phyloP scores from a whole-genome alignment of 2,329 filamentous ascomycete genomes.

The Aurifilum marmelostoma region DNA sequence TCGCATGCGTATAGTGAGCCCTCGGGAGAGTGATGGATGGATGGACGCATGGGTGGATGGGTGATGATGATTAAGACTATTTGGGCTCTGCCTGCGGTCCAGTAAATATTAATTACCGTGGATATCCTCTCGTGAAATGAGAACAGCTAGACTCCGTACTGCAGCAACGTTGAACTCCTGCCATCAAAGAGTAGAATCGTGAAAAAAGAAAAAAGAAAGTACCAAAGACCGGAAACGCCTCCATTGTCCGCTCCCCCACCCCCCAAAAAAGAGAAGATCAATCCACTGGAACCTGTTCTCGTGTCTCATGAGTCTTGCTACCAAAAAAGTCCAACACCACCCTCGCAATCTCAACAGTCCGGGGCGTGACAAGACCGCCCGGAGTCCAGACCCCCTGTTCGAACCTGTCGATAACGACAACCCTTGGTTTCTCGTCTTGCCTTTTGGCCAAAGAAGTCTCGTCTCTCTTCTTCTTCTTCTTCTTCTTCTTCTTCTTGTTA shows the following conservation, averaged over 20 bases:
- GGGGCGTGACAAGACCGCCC: neutral
- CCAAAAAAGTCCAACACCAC: neutral
- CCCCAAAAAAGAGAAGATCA: neutral
- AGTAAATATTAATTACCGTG: neutral
- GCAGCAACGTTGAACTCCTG: neutral
- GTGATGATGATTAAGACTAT: neutral
- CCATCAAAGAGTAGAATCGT: neutral
- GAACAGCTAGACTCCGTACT: too few species aligned
- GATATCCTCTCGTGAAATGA: neutral
- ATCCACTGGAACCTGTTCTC: neutral
- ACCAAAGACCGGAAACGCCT: too few species aligned
- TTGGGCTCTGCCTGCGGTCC: neutral
- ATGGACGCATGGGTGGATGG: too few species aligned
- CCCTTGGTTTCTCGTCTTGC: neutral
- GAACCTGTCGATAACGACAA: neutral
- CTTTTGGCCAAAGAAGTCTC: too few species aligned
- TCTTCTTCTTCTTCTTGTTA: too few species aligned
- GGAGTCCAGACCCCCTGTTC: neutral
- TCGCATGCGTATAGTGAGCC: conserved; percentile 19
- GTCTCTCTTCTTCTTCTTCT: too few species aligned
- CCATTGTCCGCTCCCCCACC: too few species aligned
- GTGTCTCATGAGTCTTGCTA: too few species aligned
- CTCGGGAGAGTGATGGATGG: conserved; percentile 10
- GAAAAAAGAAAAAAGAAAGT: too few species aligned
- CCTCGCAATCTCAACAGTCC: neutral